Conservation (phyloP, 2,329 filamentous ascomycete genomes). For the Chaetothyriales sp. region DNA sequence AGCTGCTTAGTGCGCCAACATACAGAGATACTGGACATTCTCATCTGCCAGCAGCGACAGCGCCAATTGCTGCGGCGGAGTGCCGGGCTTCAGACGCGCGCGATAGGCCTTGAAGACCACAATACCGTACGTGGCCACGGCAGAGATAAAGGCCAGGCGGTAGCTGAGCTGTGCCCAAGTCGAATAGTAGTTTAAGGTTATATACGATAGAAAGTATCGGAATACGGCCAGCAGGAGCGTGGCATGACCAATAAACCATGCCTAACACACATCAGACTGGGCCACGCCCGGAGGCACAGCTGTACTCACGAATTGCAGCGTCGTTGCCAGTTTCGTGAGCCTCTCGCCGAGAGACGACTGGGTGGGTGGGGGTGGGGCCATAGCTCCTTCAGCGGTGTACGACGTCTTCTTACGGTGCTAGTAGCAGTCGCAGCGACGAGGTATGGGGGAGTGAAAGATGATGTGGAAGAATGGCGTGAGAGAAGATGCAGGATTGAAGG, state of each 20-base stretch:
- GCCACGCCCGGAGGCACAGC: slow-evolving; percentile 25
- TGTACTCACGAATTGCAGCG: slow-evolving; percentile 67
- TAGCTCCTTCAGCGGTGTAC: slow-evolving; percentile 21
- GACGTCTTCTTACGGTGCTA: neutral
- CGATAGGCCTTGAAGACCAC: slow-evolving; percentile 97
- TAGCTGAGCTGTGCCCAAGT: slow-evolving; percentile 70
- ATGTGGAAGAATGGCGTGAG: neutral
- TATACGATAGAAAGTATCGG: slow-evolving; percentile 72
- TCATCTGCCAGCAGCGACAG: slow-evolving; percentile 67
- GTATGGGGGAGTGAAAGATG: neutral
- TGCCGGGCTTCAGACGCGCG: slow-evolving; percentile 63
- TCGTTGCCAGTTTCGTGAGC: slow-evolving; percentile 66
- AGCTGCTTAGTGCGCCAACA: slow-evolving; percentile 25
- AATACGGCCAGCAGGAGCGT: slow-evolving; percentile 69
- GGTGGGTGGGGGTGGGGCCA: slow-evolving; percentile 63
- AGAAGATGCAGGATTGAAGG: neutral
- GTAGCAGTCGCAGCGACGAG: neutral
- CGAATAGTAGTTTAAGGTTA: slow-evolving; percentile 76
- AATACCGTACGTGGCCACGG: slow-evolving; percentile 87
- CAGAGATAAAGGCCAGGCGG: slow-evolving; percentile 77
- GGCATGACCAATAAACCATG: slow-evolving; percentile 48
- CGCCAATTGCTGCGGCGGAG: slow-evolving; percentile 41
- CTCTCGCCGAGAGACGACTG: slow-evolving; percentile 59
- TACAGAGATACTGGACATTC: slow-evolving; percentile 95
- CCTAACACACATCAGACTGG: slow-evolving; percentile 68